Base-by-base conservation (phyloP, 306 rosid genomes). In the Lathyrus sativus region DNA sequence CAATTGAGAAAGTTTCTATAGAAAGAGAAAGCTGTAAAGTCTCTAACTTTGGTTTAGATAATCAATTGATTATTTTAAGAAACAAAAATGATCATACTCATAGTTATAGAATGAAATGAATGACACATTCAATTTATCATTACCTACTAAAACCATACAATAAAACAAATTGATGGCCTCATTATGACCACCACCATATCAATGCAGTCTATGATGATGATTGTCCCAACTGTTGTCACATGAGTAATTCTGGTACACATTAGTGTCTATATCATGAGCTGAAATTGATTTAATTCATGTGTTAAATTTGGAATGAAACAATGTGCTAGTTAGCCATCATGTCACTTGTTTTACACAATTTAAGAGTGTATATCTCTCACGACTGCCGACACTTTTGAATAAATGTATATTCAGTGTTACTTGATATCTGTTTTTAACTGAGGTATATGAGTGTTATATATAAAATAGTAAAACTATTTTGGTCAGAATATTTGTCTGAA, bases 141-240 rank as follows among this genome's bases (percentile, higher is more conserved):
- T 53, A 66, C 68, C 78, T 37, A 70, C 75, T 54, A 38, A 45
- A 57, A 57, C 78, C 78, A 76, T 65, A 48, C 67, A 73, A 24
- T 46, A 35, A 74, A 74, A 44, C 53, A 46, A 55, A 53, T 74
- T 78, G 73, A 78, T 66, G 82, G 78, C 54, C 69, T 71, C 80
- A 84, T 89, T 79, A 91, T 86, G 87, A 76, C 76, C 78, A 76
- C 76, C 78, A 76, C 75, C 75, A 65, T 76, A 85, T 85, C 82
- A 84, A 57, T 77, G 58, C 74, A 71, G 65, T 66, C 65, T 6
- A 41, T 39, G 13, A 13, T 54, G 66, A 78, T 78, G 53, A 78
- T 84, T 79, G 65, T 68, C 50, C 75, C 80, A 63, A 73, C 81
- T 63, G 70, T 67, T 74, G 81, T 60, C 85, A 70, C 81, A 68